phyloP scores from a whole-genome alignment of 176 grass and related monocot genomes.

The maize (Zea mays) region DNA sequence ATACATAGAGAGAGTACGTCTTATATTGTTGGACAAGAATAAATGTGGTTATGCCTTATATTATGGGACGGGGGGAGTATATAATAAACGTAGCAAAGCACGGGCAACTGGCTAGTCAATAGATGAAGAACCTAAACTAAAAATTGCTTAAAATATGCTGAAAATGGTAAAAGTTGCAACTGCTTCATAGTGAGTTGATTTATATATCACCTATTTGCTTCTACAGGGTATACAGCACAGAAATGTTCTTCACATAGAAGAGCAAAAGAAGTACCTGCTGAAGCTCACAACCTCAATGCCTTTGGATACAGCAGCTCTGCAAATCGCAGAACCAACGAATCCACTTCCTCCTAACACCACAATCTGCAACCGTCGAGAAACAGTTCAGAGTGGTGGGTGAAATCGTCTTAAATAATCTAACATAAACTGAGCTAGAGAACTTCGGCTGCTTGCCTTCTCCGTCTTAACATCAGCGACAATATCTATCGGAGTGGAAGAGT shows the following conservation, averaged over 20 bases:
- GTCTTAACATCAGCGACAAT: constrained; percentile 83
- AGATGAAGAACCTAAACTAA: background rate
- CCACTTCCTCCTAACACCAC: constrained; percentile 84
- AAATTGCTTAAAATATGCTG: background rate
- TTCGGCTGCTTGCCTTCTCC: constrained; percentile 60
- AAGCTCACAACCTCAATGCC: constrained; percentile 90
- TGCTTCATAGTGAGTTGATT: background rate
- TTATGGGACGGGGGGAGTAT: too few relatives aligned
- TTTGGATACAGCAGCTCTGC: constrained; percentile 79
- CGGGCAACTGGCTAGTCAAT: too few relatives aligned
- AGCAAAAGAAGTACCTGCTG: constrained; percentile 65
- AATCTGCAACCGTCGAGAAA: constrained; percentile 54
- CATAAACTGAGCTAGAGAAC: background rate
- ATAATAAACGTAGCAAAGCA: too few relatives aligned
- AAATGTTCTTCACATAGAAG: background rate
- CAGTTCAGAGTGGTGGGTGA: background rate
- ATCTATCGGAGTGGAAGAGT: constrained; percentile 73
- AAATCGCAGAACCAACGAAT: constrained; percentile 91
- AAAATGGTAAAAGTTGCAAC: background rate
- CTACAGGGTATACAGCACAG: background rate
- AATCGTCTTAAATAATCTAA: constrained; percentile 21
- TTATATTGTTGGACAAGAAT: too few relatives aligned
- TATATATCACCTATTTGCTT: background rate
- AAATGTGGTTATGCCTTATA: too few relatives aligned
- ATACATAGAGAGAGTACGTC: too few relatives aligned